Evolutionary conservation across 2,329 filamentous ascomycete species (phyloP), one percentile per base, ranked within the genome.

Genomic region (Aspergillus persii): DNA sequence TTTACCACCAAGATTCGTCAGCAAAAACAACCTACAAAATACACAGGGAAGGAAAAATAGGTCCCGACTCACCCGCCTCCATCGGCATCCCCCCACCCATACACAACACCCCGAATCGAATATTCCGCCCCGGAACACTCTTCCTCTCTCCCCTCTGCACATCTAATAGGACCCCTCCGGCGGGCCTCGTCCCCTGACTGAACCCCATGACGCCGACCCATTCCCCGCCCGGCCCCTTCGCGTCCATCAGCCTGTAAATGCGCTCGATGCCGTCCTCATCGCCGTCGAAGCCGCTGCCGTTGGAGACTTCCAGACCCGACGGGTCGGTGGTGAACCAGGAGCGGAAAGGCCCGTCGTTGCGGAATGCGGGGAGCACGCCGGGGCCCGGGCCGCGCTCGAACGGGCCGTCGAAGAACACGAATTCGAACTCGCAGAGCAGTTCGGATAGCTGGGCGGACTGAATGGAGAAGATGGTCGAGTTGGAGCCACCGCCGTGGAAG

Each of bases 141-240:
- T 52, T 11, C 6, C 29, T 44, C 23, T 51, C 51, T 31, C 66
- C 54, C 50, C 60, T 50, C 50, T 68, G 66, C 52, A 67, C 65
- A 53, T 67, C 65, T 23, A 67, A 41, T 31, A 68, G 57, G 8
- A 68, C 39, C 5, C 66, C 66, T 0, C 65, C 60, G 3, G 58
- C 64, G 4, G 65, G 23, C 1, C 66, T 55, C 6, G 57, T 66
- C 11, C 66, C 66, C 56, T 66, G 65, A 18, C 61, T 64, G 54
- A 68, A 68, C n/a, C 66, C 66, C 60, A 68, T 66, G 0, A 60
- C 66, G 0, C 61, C 66, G 1, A 68, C 65, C 63, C 65, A 68
- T 23, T 57, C 50, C 11, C 63, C 65, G 1, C 53, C 58, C 0
- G 56, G 33, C 1, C 48, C 57, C 6, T 27, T 31, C 12, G 61